Conservation (phyloP, 768 basidiomycete genomes). For the Leucosporidium yakuticum region DNA sequence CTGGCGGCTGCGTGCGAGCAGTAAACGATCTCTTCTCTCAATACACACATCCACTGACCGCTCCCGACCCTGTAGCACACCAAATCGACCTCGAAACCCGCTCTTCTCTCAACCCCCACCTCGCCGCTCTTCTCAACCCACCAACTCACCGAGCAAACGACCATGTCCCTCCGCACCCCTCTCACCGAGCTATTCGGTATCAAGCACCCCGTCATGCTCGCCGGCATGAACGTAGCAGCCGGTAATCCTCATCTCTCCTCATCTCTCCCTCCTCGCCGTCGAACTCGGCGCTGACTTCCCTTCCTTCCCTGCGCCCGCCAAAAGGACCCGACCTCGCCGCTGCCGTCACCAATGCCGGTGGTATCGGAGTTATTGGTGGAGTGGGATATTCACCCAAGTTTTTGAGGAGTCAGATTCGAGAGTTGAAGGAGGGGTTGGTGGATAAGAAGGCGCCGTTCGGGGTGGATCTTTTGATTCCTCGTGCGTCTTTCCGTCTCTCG, state of each 20-base stretch:
- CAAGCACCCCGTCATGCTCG: conserved; percentile 17
- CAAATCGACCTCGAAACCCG: too few species aligned
- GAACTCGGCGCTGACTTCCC: background rate
- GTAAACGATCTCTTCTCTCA: too few species aligned
- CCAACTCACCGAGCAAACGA: too few species aligned
- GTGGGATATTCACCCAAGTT: conserved; percentile 70
- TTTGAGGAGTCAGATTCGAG: conserved; percentile 67
- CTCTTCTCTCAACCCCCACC: too few species aligned
- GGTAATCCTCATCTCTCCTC: too few species aligned
- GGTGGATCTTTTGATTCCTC: conserved; percentile 82
- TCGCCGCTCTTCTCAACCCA: too few species aligned
- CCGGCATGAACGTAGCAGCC: conserved; percentile 14
- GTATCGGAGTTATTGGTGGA: conserved; percentile 87
- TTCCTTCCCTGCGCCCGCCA: background rate
- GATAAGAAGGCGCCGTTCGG: conserved; percentile 78
- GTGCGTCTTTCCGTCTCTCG: conserved; percentile 36
- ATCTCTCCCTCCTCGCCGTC: background rate
- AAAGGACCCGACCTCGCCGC: conserved; percentile 74
- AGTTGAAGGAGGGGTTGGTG: conserved; percentile 64
- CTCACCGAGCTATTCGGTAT: conserved; percentile 36
- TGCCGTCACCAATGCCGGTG: conserved; percentile 89
- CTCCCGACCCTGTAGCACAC: too few species aligned
- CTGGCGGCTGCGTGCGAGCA: too few species aligned
- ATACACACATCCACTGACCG: too few species aligned
- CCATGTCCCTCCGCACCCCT: background rate